These are phyloP conservation scores for Chaetoscypha palmicola DNA, from an alignment of 2,329 filamentous ascomycete species.

Conservation along the genomic window DNA sequence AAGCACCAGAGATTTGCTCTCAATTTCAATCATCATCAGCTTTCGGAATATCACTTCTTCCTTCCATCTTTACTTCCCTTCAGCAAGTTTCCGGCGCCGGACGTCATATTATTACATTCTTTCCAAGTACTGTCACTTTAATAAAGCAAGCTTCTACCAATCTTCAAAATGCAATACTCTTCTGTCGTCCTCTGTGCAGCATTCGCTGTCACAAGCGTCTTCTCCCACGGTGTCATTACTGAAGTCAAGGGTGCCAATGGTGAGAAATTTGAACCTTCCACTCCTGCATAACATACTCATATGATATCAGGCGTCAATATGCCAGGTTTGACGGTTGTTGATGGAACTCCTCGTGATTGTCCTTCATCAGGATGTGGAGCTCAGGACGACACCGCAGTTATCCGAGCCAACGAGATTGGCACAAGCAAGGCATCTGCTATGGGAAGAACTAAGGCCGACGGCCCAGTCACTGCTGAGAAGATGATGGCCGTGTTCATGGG, in stretches of 20 bases:
- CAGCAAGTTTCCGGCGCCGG: not conserved
- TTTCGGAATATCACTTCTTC: not conserved
- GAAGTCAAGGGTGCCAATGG: conserved; percentile 51
- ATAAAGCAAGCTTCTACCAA: conserved; percentile 1
- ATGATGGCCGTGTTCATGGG: conserved; percentile 57
- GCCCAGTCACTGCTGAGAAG: conserved; percentile 48
- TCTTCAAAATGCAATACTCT: conserved; percentile 38
- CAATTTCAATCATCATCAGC: not conserved
- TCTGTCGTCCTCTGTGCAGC: conserved; percentile 38
- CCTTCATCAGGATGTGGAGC: conserved; percentile 53
- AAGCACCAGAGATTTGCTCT: not conserved
- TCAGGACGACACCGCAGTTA: conserved; percentile 64
- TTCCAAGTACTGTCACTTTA: not conserved
- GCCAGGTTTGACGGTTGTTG: conserved; percentile 55
- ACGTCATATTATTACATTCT: not conserved
- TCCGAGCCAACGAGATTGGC: conserved; percentile 52
- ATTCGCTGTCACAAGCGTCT: conserved; percentile 35
- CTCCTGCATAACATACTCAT: too few species aligned
- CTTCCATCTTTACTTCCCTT: not conserved
- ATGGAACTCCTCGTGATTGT: conserved; percentile 64
- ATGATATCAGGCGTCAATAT: conserved; percentile 44
- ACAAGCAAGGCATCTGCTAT: conserved; percentile 49
- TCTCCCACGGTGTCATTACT: conserved; percentile 50
- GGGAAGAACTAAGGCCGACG: conserved; percentile 51
- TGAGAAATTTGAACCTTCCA: conserved; percentile 5